phyloP scores from a whole-genome alignment of 208 protist genomes.

The Balamuthia mandrillaris region DNA sequence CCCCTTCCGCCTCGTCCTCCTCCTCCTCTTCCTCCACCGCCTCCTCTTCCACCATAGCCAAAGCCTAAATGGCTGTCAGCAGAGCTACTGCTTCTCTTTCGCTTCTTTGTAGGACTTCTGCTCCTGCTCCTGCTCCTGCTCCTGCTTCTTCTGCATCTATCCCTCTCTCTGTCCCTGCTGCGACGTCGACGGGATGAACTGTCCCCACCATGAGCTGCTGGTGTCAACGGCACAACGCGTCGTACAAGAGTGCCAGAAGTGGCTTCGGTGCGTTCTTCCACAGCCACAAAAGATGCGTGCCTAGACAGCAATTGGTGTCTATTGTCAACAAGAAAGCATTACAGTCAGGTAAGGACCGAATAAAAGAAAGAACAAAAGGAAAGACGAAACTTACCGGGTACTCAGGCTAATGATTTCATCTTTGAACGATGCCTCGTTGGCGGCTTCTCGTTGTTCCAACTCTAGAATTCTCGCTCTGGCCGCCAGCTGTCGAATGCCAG shows the following conservation, averaged over 20 bases:
- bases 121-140: not conserved
- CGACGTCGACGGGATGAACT: no score
- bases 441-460: not conserved
- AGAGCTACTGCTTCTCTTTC: no score
- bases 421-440: not conserved
- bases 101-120: not conserved
- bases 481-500: not conserved
- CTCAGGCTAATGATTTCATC: not conserved
- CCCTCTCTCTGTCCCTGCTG: not conserved
- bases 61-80: not conserved
- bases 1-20: not conserved
- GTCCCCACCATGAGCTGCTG: no score
- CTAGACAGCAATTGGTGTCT: not conserved
- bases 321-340: not conserved
- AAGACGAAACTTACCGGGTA: not conserved
- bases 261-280: not conserved
- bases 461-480: not conserved
- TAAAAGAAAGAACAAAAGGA: no score
- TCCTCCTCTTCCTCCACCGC: not conserved
- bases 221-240: not conserved
- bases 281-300: constrained; percentile 16
- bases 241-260: not conserved
- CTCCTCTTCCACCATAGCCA: not conserved
- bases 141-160: not conserved
- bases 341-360: not conserved